These are phyloP conservation scores for Salix caprea DNA, from an alignment of 345 rosid species.

Conservation along the genomic window DNA sequence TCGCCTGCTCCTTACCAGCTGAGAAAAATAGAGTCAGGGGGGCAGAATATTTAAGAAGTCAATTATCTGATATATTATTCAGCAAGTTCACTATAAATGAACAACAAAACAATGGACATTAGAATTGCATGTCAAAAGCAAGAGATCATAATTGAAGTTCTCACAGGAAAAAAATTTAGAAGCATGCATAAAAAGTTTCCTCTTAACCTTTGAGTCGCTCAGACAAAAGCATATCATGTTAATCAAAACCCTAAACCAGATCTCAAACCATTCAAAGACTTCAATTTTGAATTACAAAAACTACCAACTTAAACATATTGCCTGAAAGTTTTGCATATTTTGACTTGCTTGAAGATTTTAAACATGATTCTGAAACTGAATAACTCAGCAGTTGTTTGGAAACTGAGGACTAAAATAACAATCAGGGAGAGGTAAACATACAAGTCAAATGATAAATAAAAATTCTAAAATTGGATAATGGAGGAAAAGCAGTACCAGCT, in stretches of 20 bases:
- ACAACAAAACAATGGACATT: not conserved
- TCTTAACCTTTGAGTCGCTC: not conserved
- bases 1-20: conserved; percentile 68
- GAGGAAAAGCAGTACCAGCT: not conserved
- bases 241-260: not conserved
- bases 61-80: not conserved
- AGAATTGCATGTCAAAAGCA: not conserved
- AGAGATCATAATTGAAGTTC: not conserved
- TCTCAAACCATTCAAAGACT: not conserved
- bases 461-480: conserved; percentile 2
- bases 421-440: not conserved
- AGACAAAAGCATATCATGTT: not conserved
- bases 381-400: not conserved
- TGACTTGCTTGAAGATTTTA: not conserved
- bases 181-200: not conserved
- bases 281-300: not conserved
- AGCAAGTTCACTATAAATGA: not conserved
- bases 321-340: not conserved
- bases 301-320: not conserved
- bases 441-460: not conserved
- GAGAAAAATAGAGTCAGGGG: conserved; percentile 10
- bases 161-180: not conserved
- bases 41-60: conserved; percentile 13
- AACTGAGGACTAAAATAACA: not conserved
- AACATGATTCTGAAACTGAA: not conserved